Evolutionary conservation across 495 filamentous ascomycete species (phyloP), one percentile per base, ranked within the genome.

Genomic region (Aspergillus indologenus): DNA sequence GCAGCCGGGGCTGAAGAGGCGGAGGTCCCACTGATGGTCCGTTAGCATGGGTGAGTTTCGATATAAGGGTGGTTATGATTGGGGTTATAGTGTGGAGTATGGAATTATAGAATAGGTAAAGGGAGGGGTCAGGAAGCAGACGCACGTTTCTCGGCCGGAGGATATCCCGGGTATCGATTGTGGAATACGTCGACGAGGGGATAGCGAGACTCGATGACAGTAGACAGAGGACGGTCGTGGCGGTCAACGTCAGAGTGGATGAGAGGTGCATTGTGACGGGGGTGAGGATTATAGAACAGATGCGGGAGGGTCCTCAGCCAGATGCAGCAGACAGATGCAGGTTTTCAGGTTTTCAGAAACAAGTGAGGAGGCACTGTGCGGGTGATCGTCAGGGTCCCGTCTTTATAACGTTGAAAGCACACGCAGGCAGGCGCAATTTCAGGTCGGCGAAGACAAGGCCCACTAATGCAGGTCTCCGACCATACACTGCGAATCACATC

Each of bases 1-100:
- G 65, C 71, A 74, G 60, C 48, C 44, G 15, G 67, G 65, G 9
- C 26, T 65, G 49, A 69, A 61, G 53, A 74, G 59, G 54, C 62
- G 66, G 24, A 74, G 54, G 43, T 74, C 68, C 71, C 71, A 74
- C 71, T 74, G 21, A 46, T 53, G 20, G 21, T n/a, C n/a, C n/a
- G n/a, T n/a, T n/a, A n/a, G n/a, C n/a, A n/a, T n/a, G n/a, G n/a
- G n/a, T n/a, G n/a, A n/a, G n/a, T n/a, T n/a, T n/a, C n/a, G n/a
- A n/a, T n/a, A n/a, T n/a, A n/a, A n/a, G n/a, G n/a, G n/a, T n/a
- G n/a, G n/a, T n/a, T n/a, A n/a, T n/a, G n/a, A n/a, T n/a, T n/a
- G 34, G 34, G 34, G 34, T 40, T 4, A 14, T 8, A 11, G 34
- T 2, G 12, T 7, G 34, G 5, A 40, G n/a, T 40, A 11, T 8